phyloP scores from a whole-genome alignment of 768 basidiomycete genomes.

The Boletus coccyginus region DNA sequence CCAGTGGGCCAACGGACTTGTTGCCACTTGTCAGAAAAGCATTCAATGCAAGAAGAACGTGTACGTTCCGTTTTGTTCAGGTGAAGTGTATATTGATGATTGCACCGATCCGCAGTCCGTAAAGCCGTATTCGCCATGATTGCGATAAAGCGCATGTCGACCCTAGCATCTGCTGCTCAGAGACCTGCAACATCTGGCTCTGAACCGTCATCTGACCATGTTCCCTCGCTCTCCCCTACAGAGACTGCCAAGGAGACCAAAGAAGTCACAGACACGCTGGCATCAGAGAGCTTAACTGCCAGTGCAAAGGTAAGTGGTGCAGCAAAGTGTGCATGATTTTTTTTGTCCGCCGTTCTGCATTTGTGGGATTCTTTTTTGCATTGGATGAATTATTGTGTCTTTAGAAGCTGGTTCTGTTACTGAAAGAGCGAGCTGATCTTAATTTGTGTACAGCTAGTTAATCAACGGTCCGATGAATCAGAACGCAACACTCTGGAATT shows the following conservation, averaged over 20 bases:
- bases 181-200: background rate
- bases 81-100: constrained; percentile 2
- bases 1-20: constrained; percentile 72
- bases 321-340: constrained; percentile 14
- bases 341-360: background rate
- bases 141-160: constrained; percentile 78
- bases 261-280: constrained; percentile 26
- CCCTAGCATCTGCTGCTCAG: constrained; percentile 32
- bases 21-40: constrained; percentile 87
- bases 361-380: background rate
- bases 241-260: constrained; percentile 18
- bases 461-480: background rate
- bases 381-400: constrained; percentile 2
- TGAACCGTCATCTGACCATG: background rate
- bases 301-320: constrained; percentile 32
- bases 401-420: background rate
- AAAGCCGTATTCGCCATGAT: constrained; percentile 85
- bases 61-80: constrained; percentile 42
- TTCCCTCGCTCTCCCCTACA: background rate
- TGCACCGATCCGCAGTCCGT: constrained; percentile 55
- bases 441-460: background rate
- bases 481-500: background rate
- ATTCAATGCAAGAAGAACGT: constrained; percentile 88
- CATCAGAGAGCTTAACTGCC: constrained; percentile 26
- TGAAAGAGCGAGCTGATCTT: background rate